phyloP scores from a whole-genome alignment of 495 filamentous ascomycete genomes.

The Hypoxylon fuscum region DNA sequence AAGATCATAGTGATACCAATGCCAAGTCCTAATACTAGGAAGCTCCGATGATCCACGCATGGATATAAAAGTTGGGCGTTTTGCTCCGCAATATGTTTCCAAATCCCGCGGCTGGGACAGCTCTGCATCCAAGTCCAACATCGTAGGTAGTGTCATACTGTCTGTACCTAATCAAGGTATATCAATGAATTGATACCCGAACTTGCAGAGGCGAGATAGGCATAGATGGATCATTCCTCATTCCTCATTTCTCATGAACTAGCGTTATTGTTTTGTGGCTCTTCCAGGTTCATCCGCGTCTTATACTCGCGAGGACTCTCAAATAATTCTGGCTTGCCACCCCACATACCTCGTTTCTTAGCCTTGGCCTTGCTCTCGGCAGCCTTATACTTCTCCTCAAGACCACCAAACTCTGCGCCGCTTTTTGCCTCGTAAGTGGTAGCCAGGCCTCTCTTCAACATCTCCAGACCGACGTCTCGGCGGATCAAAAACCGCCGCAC shows the following conservation, averaged over 20 bases:
- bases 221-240: conserved; percentile 1
- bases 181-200: too few relatives aligned
- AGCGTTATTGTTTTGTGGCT: conserved; percentile 27
- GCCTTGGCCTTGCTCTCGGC: conserved; percentile 77
- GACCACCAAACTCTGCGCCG: conserved; percentile 85
- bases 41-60: conserved; percentile 17
- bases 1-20: not conserved
- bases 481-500: conserved; percentile 72
- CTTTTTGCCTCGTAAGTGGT: conserved; percentile 91
- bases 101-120: conserved; percentile 2
- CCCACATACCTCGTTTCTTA: conserved; percentile 81
- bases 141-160: not conserved
- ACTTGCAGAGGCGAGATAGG: not conserved
- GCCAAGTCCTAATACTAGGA: not conserved
- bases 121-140: too few relatives aligned
- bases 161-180: too few relatives aligned
- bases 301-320: conserved; percentile 93
- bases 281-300: conserved; percentile 62
- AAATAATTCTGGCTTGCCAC: conserved; percentile 59
- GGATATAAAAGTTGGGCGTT: conserved; percentile 1
- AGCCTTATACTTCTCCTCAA: conserved; percentile 69
- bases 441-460: conserved; percentile 84
- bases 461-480: conserved; percentile 86
- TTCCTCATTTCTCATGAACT: conserved; percentile 34
- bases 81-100: conserved; percentile 19